These are phyloP conservation scores for Backusella mclennaniae DNA, from an alignment of 192 early-diverging fungal species.

Conservation along the genomic window DNA sequence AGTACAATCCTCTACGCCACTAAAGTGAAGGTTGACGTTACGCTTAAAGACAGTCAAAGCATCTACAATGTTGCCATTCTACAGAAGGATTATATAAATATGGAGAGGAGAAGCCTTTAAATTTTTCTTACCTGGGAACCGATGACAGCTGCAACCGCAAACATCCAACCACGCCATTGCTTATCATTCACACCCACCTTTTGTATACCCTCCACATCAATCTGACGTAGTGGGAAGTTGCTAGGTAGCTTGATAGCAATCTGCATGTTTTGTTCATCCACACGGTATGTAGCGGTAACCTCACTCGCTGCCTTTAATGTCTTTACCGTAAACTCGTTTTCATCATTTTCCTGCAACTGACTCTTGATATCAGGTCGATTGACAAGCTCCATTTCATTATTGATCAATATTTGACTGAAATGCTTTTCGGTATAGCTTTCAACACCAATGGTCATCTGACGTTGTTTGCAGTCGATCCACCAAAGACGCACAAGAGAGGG, in stretches of 20 bases:
- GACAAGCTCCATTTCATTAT: slow-evolving; percentile 58
- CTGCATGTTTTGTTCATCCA: slow-evolving; percentile 80
- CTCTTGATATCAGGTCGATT: slow-evolving; percentile 43
- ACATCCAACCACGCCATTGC: slow-evolving; percentile 65
- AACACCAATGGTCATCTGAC: slow-evolving; percentile 70
- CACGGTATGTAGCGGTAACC: slow-evolving; percentile 64
- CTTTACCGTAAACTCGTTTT: slow-evolving; percentile 62
- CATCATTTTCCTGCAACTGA: slow-evolving; percentile 42
- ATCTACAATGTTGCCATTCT: slow-evolving; percentile 81
- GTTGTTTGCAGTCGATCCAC: slow-evolving; percentile 80
- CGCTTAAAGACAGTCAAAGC: slow-evolving; percentile 75
- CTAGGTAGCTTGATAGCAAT: slow-evolving; percentile 67
- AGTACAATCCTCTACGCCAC: slow-evolving; percentile 95
- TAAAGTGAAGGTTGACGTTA: slow-evolving; percentile 91
- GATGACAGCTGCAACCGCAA: slow-evolving; percentile 44
- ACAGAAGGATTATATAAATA: slow-evolving; percentile 16
- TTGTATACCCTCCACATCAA: slow-evolving; percentile 64
- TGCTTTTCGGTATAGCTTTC: slow-evolving; percentile 76
- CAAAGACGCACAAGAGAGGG: slow-evolving; percentile 72
- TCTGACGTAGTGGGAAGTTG: slow-evolving; percentile 70
- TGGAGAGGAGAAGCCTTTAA: neutral
- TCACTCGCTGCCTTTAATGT: slow-evolving; percentile 62
- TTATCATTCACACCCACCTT: slow-evolving; percentile 69
- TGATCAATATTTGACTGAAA: slow-evolving; percentile 63
- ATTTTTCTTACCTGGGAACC: slow-evolving; percentile 39